Base-by-base conservation (phyloP, 257 asterid species). In the Penstemon eatonii region DNA sequence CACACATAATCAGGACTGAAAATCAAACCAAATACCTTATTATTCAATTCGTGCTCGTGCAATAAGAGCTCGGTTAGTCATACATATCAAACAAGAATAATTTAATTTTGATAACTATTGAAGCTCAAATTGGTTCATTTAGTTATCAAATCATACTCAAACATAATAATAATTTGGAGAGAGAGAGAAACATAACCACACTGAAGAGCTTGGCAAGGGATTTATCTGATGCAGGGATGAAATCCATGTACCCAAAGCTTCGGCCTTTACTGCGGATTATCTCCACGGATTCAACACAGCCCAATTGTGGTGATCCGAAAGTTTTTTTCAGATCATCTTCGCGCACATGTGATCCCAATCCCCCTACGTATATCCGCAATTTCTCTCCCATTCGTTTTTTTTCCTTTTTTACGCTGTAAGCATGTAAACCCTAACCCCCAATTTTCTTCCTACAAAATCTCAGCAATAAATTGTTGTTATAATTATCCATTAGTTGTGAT, bases 191-290 rank as follows among this genome's bases (percentile, higher is more conserved):
- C 67, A 42, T 70, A 54, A 93, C 97, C 89, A 79, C 80, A 95
- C 94, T 90, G 89, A 88, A 90, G 67, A 93, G 95, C 80, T 82
- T 93, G 69, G 91, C 73, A 41, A 88, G 86, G 60, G 95, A 94
- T 73, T 93, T 88, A n/a, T 90, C 96, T 56, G 97, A 93, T 52
- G 78, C 83, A 10, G 96, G 96, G 62, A 79, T 4, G 66, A 88
- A 90, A 7, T 85, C 99, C 79, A 93, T 71, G 76, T 88, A 93
- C 13, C 88, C 97, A 64, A 93, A 86, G 77, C 95, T 85, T 47
- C 99, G 96, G 53, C 84, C 91, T 79, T 93, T 93, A 70, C 82
- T 75, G 59, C 96, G 94, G 67, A 86, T 80, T 36, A 93, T 74
- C 68, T 93, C 94, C 11, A 87, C 90, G 39, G 89, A 82, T 39